A percentile compares a stretch with the other conserved stretches of the same genome.
Conservation (phyloP, 192 early-diverging fungal genomes). For the Coemansia sp. region DNA sequence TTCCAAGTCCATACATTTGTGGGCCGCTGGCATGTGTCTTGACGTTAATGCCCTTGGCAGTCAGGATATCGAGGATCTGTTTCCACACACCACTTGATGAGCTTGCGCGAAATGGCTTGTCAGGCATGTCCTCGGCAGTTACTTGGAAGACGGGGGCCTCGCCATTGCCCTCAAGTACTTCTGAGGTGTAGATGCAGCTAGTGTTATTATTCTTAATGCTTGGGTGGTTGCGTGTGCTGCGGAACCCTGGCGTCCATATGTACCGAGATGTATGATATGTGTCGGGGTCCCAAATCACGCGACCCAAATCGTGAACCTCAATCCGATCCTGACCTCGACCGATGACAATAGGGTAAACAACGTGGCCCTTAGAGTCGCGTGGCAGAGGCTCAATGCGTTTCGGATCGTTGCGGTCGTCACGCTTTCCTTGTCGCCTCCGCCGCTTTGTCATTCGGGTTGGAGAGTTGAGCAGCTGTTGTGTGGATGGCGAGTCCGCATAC, state of each 20-base stretch:
- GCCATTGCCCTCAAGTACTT: conserved; percentile 65
- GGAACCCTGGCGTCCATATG: conserved; percentile 69
- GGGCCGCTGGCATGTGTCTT: conserved; percentile 74
- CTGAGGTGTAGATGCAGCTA: conserved; percentile 61
- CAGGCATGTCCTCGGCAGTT: conserved; percentile 65
- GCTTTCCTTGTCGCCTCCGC: conserved; percentile 53
- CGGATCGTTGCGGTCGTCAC: conserved; percentile 61
- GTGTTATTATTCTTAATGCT: conserved; percentile 56
- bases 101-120: conserved; percentile 56
- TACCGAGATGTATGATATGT: conserved; percentile 68
- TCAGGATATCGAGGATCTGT: conserved; percentile 60
- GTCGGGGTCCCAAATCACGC: conserved; percentile 59
- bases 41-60: conserved; percentile 59
- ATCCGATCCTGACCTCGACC: conserved; percentile 64
- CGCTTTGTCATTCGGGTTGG: conserved; percentile 32
- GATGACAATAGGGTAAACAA: conserved; percentile 60
- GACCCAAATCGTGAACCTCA: conserved; percentile 60
- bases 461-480: conserved; percentile 1
- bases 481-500: background rate
- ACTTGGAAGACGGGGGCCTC: conserved; percentile 64
- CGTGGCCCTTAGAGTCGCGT: conserved; percentile 53
- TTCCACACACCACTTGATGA: conserved; percentile 75
- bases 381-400: conserved; percentile 58
- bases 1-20: conserved; percentile 66
- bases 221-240: conserved; percentile 61